Evolutionary conservation across 208 protist species (phyloP).

Genomic region (Leishmania turanica): DNA sequence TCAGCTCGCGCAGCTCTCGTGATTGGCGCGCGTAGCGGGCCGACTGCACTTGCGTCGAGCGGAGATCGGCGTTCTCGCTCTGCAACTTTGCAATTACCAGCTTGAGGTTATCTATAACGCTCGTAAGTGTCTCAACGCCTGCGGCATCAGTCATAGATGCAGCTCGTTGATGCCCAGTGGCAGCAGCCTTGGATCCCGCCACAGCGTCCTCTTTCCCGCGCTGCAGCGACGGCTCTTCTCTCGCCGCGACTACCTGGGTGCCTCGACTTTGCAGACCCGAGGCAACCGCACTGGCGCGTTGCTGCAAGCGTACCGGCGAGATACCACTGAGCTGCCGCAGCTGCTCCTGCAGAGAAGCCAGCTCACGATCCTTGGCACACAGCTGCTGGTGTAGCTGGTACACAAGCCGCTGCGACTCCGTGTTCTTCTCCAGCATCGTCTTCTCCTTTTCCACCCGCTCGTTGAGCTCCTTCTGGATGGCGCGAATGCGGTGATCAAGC

Average conservation of each 20-base stretch:
- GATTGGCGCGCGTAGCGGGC: slow-evolving; percentile 48
- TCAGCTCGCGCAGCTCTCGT: slow-evolving; percentile 62
- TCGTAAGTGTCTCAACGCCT: slow-evolving; percentile 41
- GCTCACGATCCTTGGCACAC: slow-evolving; percentile 69
- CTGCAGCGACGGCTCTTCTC: slow-evolving; percentile 4
- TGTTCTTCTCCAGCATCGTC: slow-evolving; percentile 60
- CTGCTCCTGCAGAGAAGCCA: slow-evolving; percentile 54
- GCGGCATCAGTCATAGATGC: slow-evolving; percentile 11
- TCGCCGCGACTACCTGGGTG: slow-evolving; percentile 47
- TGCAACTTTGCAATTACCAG: slow-evolving; percentile 76
- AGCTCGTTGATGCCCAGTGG: slow-evolving; percentile 2
- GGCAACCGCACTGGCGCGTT: background rate
- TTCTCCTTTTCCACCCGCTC: slow-evolving; percentile 69
- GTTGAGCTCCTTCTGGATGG: slow-evolving; percentile 78
- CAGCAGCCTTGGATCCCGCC: background rate
- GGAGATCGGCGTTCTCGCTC: slow-evolving; percentile 67
- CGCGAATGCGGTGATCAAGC: slow-evolving; percentile 62
- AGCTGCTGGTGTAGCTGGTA: slow-evolving; percentile 77
- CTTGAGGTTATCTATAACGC: slow-evolving; percentile 78
- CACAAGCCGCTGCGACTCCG: slow-evolving; percentile 71
- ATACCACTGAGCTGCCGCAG: slow-evolving; percentile 17
- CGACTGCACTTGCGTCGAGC: slow-evolving; percentile 27
- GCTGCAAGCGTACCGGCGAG: background rate
- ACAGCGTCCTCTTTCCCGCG: slow-evolving; percentile 11
- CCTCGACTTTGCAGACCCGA: slow-evolving; percentile 26